A percentile compares a stretch with the other conserved stretches of the same genome.
Conservation (phyloP, 371 early-diverging fungal genomes). For the Chytridiales sp. region DNA sequence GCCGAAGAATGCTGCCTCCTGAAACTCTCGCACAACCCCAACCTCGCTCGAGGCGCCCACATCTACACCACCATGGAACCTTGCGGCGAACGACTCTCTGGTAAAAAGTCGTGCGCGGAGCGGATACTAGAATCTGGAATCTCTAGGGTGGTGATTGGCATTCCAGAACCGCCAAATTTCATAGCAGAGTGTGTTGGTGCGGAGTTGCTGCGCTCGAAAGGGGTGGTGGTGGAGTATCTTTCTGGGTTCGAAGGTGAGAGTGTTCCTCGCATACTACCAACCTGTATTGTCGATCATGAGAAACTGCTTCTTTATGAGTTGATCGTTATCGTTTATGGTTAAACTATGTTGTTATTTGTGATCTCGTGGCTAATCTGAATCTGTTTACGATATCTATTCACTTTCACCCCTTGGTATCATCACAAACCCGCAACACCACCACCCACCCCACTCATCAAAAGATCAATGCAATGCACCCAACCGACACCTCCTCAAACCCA, state of each 20-base stretch:
- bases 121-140: conserved; percentile 69
- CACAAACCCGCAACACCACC: too few species aligned
- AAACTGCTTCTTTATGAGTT: too few species aligned
- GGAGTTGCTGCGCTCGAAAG: neutral
- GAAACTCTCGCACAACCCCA: conserved; percentile 52
- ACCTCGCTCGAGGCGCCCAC: conserved; percentile 28
- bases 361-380: neutral
- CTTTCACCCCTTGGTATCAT: conserved; percentile 5
- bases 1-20: conserved; percentile 82
- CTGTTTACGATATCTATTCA: neutral
- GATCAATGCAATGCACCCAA: too few species aligned
- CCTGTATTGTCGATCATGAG: too few species aligned
- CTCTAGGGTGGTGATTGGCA: conserved; percentile 78
- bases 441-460: too few species aligned
- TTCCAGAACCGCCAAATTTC: conserved; percentile 78
- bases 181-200: neutral
- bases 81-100: conserved; percentile 74
- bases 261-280: too few species aligned
- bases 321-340: too few species aligned
- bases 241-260: conserved; percentile 48
- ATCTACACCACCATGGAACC: conserved; percentile 95
- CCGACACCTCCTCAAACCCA: too few species aligned
- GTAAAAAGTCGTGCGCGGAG: conserved; percentile 69
- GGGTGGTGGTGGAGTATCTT: neutral
- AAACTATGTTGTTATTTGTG: conserved; percentile 1